Conservation (phyloP, 2,329 filamentous ascomycete genomes). For the Pseudogymnoascus sp. region DNA sequence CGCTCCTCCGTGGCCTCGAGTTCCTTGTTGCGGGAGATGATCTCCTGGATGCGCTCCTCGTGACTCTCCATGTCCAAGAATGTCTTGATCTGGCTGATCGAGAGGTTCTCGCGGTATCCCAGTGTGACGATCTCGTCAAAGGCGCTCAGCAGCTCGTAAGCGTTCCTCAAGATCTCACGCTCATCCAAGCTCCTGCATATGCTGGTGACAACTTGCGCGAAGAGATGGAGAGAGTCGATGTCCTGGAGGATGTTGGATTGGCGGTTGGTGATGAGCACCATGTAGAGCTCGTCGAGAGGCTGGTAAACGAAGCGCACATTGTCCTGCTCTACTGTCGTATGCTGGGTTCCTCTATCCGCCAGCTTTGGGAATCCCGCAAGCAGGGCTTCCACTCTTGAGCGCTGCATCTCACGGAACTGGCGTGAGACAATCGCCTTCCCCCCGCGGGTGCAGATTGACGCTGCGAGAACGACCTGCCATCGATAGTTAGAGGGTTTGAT, state of each 20-base stretch:
- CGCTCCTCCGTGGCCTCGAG: conserved; percentile 77
- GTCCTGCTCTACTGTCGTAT: conserved; percentile 97
- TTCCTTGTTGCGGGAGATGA: conserved; percentile 96
- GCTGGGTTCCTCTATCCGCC: conserved; percentile 89
- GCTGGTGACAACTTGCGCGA: conserved; percentile 93
- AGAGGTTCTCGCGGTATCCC: conserved; percentile 93
- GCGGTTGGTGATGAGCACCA: conserved; percentile 98
- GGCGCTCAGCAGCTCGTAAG: conserved; percentile 90
- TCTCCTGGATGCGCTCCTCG: conserved; percentile 97
- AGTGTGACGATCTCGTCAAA: conserved; percentile 96
- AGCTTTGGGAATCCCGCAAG: conserved; percentile 97
- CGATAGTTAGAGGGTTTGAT: conserved; percentile 18
- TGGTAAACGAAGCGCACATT: conserved; percentile 99
- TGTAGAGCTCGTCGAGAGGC: conserved; percentile 97
- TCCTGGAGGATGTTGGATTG: conserved; percentile 99
- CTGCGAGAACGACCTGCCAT: conserved; percentile 86
- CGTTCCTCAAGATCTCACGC: conserved; percentile 88
- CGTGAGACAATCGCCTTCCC: conserved; percentile 97
- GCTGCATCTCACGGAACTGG: conserved; percentile 95
- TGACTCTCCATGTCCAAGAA: conserved; percentile 99
- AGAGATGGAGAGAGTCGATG: conserved; percentile 95
- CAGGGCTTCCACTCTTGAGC: conserved; percentile 91
- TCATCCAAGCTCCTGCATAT: conserved; percentile 96
- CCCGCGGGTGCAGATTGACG: conserved; percentile 96
- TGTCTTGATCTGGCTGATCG: conserved; percentile 95